Percentiles rank a stretch among this genome's conserved stretches.
These are phyloP conservation scores for Dioscorea cayenensis DNA, from an alignment of 116 monocot genomes.

Conservation along the genomic window DNA sequence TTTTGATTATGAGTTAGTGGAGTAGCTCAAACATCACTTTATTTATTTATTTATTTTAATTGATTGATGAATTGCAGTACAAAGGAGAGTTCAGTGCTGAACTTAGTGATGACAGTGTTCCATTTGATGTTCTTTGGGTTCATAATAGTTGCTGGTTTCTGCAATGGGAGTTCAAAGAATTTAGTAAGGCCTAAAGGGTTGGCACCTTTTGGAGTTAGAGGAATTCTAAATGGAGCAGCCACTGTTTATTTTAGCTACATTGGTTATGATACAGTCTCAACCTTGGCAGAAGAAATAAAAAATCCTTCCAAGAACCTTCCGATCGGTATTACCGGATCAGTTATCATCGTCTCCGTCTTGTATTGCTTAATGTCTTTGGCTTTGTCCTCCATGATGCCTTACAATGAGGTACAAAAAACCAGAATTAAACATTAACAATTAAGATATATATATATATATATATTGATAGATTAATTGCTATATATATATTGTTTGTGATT, in stretches of 20 bases:
- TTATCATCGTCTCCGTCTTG: conserved; percentile 45
- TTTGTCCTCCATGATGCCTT: conserved; percentile 56
- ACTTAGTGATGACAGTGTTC: conserved; percentile 59
- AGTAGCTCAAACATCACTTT: background rate
- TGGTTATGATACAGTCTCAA: conserved; percentile 73
- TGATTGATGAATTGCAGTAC: conserved; percentile 28
- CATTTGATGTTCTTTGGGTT: conserved; percentile 64
- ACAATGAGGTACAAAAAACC: conserved; percentile 31
- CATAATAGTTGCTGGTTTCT: conserved; percentile 52
- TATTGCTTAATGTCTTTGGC: conserved; percentile 69
- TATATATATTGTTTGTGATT: background rate
- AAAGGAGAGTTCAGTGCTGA: conserved; percentile 65
- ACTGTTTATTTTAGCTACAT: conserved; percentile 80
- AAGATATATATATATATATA: background rate
- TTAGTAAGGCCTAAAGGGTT: conserved; percentile 38
- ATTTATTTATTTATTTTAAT: background rate
- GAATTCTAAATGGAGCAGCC: conserved; percentile 63
- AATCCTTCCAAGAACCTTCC: conserved; percentile 55
- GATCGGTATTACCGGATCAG: conserved; percentile 61
- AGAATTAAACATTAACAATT: background rate
- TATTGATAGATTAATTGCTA: background rate
- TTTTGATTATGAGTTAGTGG: background rate
- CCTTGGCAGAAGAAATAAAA: conserved; percentile 67
- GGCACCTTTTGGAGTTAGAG: conserved; percentile 57
- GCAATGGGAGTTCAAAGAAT: conserved; percentile 48